These are phyloP conservation scores for Acer saccharum DNA, from an alignment of 345 rosid genomes.

Conservation along the genomic window DNA sequence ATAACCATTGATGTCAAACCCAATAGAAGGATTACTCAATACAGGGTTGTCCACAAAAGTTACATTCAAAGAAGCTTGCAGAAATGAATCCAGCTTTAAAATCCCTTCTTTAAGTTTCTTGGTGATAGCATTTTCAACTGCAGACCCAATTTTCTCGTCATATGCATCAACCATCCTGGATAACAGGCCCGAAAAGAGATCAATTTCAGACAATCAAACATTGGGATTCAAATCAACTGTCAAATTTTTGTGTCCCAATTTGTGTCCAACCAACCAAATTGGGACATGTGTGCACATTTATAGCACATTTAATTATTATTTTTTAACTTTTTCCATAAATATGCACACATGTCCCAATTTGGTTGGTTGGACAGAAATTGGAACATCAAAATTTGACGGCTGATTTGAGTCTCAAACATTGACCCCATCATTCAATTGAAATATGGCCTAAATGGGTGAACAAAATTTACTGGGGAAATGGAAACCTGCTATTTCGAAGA, in stretches of 20 bases:
- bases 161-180: constrained; percentile 89
- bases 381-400: too few species aligned
- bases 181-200: constrained; percentile 19
- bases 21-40: constrained; percentile 70
- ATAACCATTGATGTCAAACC: constrained; percentile 77
- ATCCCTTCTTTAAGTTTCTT: constrained; percentile 76
- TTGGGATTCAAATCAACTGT: background rate
- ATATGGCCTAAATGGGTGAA: background rate
- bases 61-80: constrained; percentile 74
- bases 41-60: constrained; percentile 74
- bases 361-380: too few species aligned
- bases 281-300: too few species aligned
- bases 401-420: background rate
- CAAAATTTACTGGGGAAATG: background rate
- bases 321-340: too few species aligned
- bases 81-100: constrained; percentile 68
- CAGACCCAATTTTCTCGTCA: constrained; percentile 70
- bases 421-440: background rate
- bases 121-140: constrained; percentile 81
- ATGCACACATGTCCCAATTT: too few species aligned
- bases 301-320: too few species aligned
- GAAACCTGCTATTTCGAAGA: background rate
- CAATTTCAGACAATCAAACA: constrained; percentile 4
- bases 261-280: too few species aligned
- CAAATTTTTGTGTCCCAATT: too few species aligned